Evolutionary conservation across 1,284 basidiomycete genomes (phyloP), one percentile per base, ranked within the genome.

Genomic region (Schizopora paradoxa): DNA sequence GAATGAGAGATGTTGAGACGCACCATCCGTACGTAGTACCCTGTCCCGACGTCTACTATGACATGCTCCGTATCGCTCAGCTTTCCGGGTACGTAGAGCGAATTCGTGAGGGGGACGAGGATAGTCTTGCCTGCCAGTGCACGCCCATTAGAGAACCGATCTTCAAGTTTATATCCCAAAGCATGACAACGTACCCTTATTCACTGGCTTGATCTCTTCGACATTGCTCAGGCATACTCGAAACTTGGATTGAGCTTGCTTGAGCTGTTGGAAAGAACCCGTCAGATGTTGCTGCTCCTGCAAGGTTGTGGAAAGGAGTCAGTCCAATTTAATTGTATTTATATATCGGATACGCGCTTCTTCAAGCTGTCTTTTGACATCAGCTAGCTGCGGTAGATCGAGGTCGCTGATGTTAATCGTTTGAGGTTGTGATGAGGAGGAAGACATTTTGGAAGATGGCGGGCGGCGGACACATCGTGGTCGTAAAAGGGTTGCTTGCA

Each of bases 11-110:
- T 36, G 46, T 11, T 4, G 37, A 18, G 35, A 42, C 72, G 49
- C 45, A 91, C 93, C 77, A 97, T 98, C 65, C 91, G 85, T 14
- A 99, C 86, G 59, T 87, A 98, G 67, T 97, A 99, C 0, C 95
- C 95, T 0, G 95, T 98, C 2, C 95, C 95, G 25, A 99, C 78
- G 62, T 99, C 95, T 14, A 99, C 82, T 49, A 98, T 85, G 39
- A 99, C 93, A 54, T 91, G 79, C 40, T 92, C 85, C 1, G 79
- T 65, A 60, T 97, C 87, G 21, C 73, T 74, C 27, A 98, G 73
- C 66, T 85, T 92, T 23, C 94, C 95, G 1, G 94, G 92, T 11
- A 98, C 89, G 62, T 98, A 98, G 3, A 99, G 76, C 1, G 92
- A 96, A 62, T 89, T 91, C 7, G 93, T 97, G 40, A 98, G 68